Conservation (phyloP, 768 basidiomycete species). For the Trametes meyenii region DNA sequence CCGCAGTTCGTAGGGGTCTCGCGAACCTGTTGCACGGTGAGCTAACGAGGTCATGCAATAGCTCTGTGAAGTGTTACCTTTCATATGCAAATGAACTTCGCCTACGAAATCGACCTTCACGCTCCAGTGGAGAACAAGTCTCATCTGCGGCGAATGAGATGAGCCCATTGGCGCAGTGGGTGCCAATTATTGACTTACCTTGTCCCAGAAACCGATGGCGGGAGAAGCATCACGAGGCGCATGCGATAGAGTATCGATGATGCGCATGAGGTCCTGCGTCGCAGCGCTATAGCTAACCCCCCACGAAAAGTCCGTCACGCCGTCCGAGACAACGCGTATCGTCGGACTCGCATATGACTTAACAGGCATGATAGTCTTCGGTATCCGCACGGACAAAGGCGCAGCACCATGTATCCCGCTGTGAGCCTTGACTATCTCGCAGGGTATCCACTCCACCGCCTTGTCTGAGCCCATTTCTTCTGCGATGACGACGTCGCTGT, state of each 20-base stretch:
- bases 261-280: constrained; percentile 82
- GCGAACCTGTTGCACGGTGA: constrained; percentile 59
- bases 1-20: constrained; percentile 73
- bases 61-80: constrained; percentile 54
- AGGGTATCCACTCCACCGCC: constrained; percentile 74
- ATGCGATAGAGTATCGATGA: constrained; percentile 80
- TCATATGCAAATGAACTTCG: constrained; percentile 81
- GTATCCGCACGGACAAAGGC: constrained; percentile 63
- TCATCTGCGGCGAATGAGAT: constrained; percentile 46
- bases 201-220: constrained; percentile 93
- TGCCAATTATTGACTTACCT: constrained; percentile 48
- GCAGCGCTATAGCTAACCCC: constrained; percentile 85
- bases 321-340: constrained; percentile 65
- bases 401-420: constrained; percentile 53
- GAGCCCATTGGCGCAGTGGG: background rate
- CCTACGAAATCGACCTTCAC: constrained; percentile 64
- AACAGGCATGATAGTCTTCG: constrained; percentile 94
- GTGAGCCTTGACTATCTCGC: constrained; percentile 60
- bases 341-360: constrained; percentile 86
- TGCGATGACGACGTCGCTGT: constrained; percentile 79
- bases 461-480: constrained; percentile 78
- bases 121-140: constrained; percentile 85
- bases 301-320: constrained; percentile 81
- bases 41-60: background rate
- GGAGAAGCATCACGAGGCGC: constrained; percentile 82